phyloP scores from a whole-genome alignment of 257 asterid genomes.

The Solanum tarapatanum region DNA sequence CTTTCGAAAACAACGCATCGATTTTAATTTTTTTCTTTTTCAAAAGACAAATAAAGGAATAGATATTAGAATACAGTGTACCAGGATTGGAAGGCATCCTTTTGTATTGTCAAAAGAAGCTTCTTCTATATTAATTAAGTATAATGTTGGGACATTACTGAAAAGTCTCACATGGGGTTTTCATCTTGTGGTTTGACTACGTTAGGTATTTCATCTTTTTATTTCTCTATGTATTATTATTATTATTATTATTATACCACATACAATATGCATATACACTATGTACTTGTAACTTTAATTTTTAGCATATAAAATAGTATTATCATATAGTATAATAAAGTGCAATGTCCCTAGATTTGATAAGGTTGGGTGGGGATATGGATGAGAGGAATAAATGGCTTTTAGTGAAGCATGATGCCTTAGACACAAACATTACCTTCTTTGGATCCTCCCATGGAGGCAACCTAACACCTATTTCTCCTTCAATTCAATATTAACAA shows the following conservation, averaged over 20 bases:
- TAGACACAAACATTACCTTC: slow-evolving; percentile 41
- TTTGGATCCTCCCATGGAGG: slow-evolving; percentile 37
- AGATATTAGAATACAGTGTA: slow-evolving; percentile 32
- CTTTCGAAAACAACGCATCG: rapidly evolving
- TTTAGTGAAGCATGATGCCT: slow-evolving; percentile 54
- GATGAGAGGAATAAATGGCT: slow-evolving; percentile 45
- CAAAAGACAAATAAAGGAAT: slow-evolving; percentile 4
- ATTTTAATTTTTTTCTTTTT: not conserved
- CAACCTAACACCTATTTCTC: slow-evolving; percentile 34
- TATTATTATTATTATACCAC: not conserved
- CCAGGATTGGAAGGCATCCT: slow-evolving; percentile 9
- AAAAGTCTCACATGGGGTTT: slow-evolving; percentile 46
- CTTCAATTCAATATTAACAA: not conserved
- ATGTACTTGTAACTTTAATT: not conserved
- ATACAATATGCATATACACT: not conserved
- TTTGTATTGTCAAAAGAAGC: not conserved
- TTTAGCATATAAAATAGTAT: not conserved
- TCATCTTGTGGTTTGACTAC: slow-evolving; percentile 26
- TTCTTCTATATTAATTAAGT: not conserved
- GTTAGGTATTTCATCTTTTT: slow-evolving; percentile 1
- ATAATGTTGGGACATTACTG: slow-evolving; percentile 22
- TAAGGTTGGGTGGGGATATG: slow-evolving; percentile 26
- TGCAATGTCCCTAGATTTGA: slow-evolving; percentile 24
- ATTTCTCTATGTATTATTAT: not conserved
- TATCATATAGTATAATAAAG: not conserved